These are phyloP conservation scores for Magnusiomyces paraingens DNA, from an alignment of 1,139 yeast species.

Conservation along the genomic window DNA sequence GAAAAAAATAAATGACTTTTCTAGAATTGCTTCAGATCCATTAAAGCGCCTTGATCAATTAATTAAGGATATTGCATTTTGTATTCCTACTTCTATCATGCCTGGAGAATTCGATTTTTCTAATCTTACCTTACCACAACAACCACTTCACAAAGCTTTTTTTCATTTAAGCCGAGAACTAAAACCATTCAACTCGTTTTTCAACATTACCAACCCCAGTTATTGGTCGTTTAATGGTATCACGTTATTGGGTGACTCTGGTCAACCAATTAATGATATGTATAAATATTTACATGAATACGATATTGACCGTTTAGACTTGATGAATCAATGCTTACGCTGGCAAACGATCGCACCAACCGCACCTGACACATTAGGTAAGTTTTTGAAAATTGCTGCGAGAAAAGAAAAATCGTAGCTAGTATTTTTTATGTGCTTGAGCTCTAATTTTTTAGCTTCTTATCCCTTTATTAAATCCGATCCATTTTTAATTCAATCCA, in stretches of 20 bases:
- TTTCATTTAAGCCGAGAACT: conserved; percentile 40
- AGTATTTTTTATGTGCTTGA: no score
- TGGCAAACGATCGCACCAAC: conserved; percentile 94
- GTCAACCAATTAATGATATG: conserved; percentile 79
- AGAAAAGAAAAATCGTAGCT: no score
- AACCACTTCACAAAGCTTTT: conserved; percentile 72
- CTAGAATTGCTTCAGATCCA: conserved; percentile 1
- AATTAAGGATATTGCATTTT: conserved; percentile 49
- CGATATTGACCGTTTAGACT: conserved; percentile 37
- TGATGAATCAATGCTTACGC: conserved; percentile 60
- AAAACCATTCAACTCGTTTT: conserved; percentile 31
- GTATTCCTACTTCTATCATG: conserved; percentile 66
- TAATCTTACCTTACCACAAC: conserved; percentile 81
- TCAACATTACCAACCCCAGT: conserved; percentile 65
- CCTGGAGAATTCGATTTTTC: conserved; percentile 87
- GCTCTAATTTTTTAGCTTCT: conserved; percentile 39
- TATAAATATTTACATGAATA: conserved; percentile 46
- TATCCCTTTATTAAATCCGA: conserved; percentile 78
- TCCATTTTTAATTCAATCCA: conserved; percentile 69
- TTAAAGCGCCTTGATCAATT: conserved; percentile 46
- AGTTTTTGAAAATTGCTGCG: not conserved
- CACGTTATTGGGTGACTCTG: conserved; percentile 65
- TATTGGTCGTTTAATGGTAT: conserved; percentile 55
- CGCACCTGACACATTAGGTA: conserved; percentile 85
- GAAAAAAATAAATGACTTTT: not conserved